Evolutionary conservation across 805 yeast genomes (phyloP).

Genomic region (Myxozyma sirexii): DNA sequence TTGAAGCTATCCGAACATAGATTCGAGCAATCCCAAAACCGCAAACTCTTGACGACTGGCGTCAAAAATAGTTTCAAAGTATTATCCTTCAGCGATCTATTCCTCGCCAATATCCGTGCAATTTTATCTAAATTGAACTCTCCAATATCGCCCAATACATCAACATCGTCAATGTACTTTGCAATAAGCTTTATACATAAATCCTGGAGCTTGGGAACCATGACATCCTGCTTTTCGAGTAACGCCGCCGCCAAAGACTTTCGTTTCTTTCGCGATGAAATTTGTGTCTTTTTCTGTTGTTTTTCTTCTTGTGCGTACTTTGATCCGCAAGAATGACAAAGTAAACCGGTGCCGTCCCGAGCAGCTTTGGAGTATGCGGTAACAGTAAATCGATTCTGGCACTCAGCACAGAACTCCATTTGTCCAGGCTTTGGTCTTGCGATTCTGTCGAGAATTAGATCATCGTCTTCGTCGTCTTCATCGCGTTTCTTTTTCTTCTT

Average conservation of each 20-base stretch:
- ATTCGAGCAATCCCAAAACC: slow-evolving; percentile 90
- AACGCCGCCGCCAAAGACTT: slow-evolving; percentile 83
- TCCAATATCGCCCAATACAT: slow-evolving; percentile 86
- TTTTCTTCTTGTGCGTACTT: slow-evolving; percentile 49
- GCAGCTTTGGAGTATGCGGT: slow-evolving; percentile 64
- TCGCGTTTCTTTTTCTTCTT: slow-evolving; percentile 21
- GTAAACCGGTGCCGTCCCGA: slow-evolving; percentile 44
- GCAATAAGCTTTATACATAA: slow-evolving; percentile 72
- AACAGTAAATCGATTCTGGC: slow-evolving; percentile 60
- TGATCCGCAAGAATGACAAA: slow-evolving; percentile 69
- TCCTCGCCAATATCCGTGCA: slow-evolving; percentile 74
- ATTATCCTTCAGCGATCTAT: slow-evolving; percentile 72
- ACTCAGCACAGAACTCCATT: slow-evolving; percentile 63
- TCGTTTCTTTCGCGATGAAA: slow-evolving; percentile 70
- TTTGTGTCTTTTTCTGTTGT: slow-evolving; percentile 53
- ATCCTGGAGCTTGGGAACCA: slow-evolving; percentile 76
- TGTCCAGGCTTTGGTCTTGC: slow-evolving; percentile 32
- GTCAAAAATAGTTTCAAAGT: slow-evolving; percentile 76
- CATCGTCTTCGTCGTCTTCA: slow-evolving; percentile 30
- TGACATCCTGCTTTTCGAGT: slow-evolving; percentile 66
- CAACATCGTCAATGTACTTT: slow-evolving; percentile 69
- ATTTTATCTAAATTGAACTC: slow-evolving; percentile 68
- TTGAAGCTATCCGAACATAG: slow-evolving; percentile 65
- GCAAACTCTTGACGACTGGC: slow-evolving; percentile 57
- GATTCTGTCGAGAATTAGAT: slow-evolving; percentile 1